A percentile compares a stretch with the other conserved stretches of the same genome.
Conservation (phyloP, 116 monocot genomes). For the Dioscorea cayenensis region DNA sequence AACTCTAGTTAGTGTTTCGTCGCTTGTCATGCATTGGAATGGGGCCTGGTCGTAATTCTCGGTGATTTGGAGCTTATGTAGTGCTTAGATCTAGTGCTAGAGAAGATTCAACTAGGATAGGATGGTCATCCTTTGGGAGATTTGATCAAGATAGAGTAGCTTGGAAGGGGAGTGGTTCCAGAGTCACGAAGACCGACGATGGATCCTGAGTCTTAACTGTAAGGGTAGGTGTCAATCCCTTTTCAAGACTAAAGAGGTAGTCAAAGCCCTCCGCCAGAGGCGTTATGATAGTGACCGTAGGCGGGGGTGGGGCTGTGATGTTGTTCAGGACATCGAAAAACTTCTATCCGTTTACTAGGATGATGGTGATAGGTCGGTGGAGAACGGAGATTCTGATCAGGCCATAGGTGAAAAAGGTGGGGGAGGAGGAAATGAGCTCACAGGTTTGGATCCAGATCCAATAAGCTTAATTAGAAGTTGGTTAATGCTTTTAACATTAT, state of each 20-base stretch:
- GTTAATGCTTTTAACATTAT: too few relatives aligned
- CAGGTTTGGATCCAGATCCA: too few relatives aligned
- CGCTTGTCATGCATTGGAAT: slow-evolving; percentile 15
- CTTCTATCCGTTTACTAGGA: neutral
- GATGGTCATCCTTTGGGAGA: slow-evolving; percentile 12
- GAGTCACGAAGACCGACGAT: neutral
- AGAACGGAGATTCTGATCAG: too few relatives aligned
- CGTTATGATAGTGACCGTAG: neutral
- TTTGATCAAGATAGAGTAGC: neutral
- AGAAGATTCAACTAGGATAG: slow-evolving; percentile 6
- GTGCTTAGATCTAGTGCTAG: slow-evolving; percentile 32
- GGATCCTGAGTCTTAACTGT: slow-evolving; percentile 15
- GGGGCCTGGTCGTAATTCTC: slow-evolving; percentile 11
- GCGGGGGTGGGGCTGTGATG: slow-evolving; percentile 1
- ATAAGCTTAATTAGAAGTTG: too few relatives aligned
- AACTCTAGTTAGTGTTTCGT: slow-evolving; percentile 24
- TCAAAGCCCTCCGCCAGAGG: slow-evolving; percentile 13
- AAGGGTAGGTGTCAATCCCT: slow-evolving; percentile 25
- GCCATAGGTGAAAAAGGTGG: too few relatives aligned
- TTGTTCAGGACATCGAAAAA: slow-evolving; percentile 39
- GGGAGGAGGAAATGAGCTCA: too few relatives aligned
- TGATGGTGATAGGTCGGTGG: too few relatives aligned
- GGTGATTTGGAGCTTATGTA: slow-evolving; percentile 28
- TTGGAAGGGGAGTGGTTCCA: neutral
- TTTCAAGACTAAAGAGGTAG: slow-evolving; percentile 38